Base-by-base conservation (phyloP, 352 stramenopile species). In the Globisporangium yorkense region DNA sequence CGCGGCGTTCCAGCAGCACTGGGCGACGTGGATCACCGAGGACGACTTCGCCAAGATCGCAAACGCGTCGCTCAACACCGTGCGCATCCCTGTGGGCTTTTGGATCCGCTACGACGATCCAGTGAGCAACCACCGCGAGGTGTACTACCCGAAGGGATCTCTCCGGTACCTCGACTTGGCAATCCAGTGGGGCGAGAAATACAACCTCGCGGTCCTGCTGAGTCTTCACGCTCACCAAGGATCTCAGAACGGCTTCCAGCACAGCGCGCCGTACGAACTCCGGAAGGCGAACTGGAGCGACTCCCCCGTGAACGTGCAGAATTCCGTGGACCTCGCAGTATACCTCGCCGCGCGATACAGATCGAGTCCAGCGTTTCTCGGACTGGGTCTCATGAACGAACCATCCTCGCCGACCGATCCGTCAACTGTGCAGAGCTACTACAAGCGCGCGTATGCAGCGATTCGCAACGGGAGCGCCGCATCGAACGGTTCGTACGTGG, bases 201-300 rank as follows among this genome's bases (percentile, higher is more conserved):
- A 81, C 66, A 80, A 86, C 41, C 6, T 86, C 7, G 65, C 77
- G 1, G 77, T 88, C 12, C 67, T 85, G 53, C 55, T 87, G 15
- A 85, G 75, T 48, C 65, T 86, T 13, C 77, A 86, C 55, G 62
- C 73, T 1, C 73, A 84, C 46, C 60, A 73, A 20, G 73, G 75
- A 8, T 85, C 74, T 3, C 75, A 88, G 60, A 88, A 88, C 31
- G 74, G 75, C 12, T 70, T 66, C 58, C 76, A 84, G 51, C 72
- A 84, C 49, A 87, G 70, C 31, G 54, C 69, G 3, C 72, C 71
- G 44, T 18, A 56, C 2, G 56, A 57, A 0, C 50, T 65, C 18
- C 40, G 57, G 0, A 37, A 29, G 1, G 43, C 54, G 0, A 18
- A 50, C 9, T 88, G 78, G 78, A 65, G 60, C 29, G 40, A 62